Evolutionary conservation across 2,329 filamentous ascomycete species (phyloP), one percentile per base, ranked within the genome.

Genomic region (Cytospora chrysosperma): DNA sequence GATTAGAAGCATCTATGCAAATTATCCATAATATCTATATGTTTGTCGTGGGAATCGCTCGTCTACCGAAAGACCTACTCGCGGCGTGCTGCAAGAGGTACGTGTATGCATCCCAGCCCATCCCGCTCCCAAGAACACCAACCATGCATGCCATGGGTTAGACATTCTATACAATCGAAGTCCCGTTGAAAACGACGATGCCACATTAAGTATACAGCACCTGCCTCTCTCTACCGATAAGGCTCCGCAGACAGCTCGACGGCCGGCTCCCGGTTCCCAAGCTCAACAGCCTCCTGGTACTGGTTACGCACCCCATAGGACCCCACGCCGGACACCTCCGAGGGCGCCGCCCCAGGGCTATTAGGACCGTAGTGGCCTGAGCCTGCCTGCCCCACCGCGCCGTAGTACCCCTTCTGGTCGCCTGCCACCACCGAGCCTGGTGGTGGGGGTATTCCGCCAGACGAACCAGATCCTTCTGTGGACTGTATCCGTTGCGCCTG

Each of bases 181-280:
- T n/a, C n/a, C n/a, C n/a, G n/a, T n/a, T n/a, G n/a, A n/a, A n/a
- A n/a, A n/a, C n/a, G n/a, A n/a, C n/a, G n/a, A n/a, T n/a, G n/a
- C 21, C 17, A n/a, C 19, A 34, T 28, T 15, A 34, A 3, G 2
- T 27, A 40, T 19, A 19, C 37, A n/a, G n/a, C n/a, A 4, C 19
- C 32, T 34, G 32, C 7, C 2, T 34, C 8, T 10, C 9, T 8
- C 28, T 53, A 59, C 19, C 49, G 57, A 24, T 15, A 21, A 17
- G 40, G 52, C 12, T 62, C 10, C 49, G 60, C 60, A 51, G 60
- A 40, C 30, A 62, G 27, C 47, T 62, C 60, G 7, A 58, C 54
- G 2, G 54, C n/a, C 13, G 43, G 24, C 21, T 26, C 43, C 40
- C 30, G 52, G 6, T 62, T 40, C 15, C n/a, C 40, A 5, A 58